A percentile compares a stretch with the other conserved stretches of the same genome.
Evolutionary conservation across 2,329 filamentous ascomycete species (phyloP).

Genomic region (Ascosphaera aggregata): DNA sequence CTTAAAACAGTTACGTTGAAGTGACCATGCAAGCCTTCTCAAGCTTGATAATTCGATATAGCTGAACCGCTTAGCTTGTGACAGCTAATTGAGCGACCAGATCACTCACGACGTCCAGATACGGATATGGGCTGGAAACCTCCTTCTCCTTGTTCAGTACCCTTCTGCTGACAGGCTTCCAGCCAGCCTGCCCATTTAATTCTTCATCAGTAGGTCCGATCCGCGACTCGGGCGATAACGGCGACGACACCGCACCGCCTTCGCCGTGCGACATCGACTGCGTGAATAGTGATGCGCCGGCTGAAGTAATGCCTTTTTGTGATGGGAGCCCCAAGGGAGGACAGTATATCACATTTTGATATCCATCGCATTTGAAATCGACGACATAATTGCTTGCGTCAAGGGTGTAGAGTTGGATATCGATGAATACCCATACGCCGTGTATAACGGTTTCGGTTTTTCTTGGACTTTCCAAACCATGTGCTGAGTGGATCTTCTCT

Average conservation of each 20-base stretch:
- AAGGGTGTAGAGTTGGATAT: conserved; percentile 90
- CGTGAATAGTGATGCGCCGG: background rate
- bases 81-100: conserved; percentile 86
- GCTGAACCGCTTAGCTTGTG: conserved; percentile 29
- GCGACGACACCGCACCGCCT: background rate
- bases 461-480: conserved; percentile 19
- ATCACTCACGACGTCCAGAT: conserved; percentile 77
- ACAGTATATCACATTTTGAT: conserved; percentile 57
- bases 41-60: too few species aligned
- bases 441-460: conserved; percentile 18
- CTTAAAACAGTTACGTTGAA: too few species aligned
- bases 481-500: conserved; percentile 20
- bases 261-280: background rate
- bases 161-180: conserved; percentile 24
- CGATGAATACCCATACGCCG: conserved; percentile 78
- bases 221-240: background rate
- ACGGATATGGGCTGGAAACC: conserved; percentile 84
- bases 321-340: conserved; percentile 1
- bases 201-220: conserved; percentile 5
- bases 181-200: conserved; percentile 17
- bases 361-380: conserved; percentile 95
- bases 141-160: conserved; percentile 63
- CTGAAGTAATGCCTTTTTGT: background rate
- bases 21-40: too few species aligned
- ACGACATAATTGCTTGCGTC: conserved; percentile 85